Evolutionary conservation across 2,329 filamentous ascomycete species (phyloP), one percentile per base, ranked within the genome.

Genomic region (Phyllosticta citribraziliensis): DNA sequence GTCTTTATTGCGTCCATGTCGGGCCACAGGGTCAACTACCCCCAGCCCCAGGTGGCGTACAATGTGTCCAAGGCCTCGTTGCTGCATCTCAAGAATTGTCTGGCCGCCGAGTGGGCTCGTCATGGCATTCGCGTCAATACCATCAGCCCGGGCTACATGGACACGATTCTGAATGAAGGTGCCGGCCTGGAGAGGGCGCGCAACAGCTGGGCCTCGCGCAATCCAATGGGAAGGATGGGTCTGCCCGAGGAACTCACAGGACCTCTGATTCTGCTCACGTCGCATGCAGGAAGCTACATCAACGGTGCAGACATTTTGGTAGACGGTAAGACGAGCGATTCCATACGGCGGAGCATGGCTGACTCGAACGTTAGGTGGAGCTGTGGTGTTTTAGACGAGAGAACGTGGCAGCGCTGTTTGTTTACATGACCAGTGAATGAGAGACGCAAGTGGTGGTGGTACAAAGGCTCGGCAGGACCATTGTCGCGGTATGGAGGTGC

Each of bases 71-170:
- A 92, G 71, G 83, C 86, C 0, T 87, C 82, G 0, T 72, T 91
- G 1, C 66, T 88, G 30, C 81, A 83, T 57, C 70, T 91, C 65
- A 85, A 83, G 56, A 83, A 80, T 64, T 85, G 79, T 40, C 73
- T 91, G 17, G 88, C 88, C 0, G 87, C 85, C 0, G 88, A 92
- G 72, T 91, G 88, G 88, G 85, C 85, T 0, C 73, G 77, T 1
- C 80, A 86, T 69, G 88, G 88, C 0, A 88, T 92, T 63, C 74
- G 86, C 2, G 84, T 88, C 5, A 91, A 92, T 66, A 83, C 79
- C 19, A 79, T 92, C 53, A 84, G 80, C 50, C 88, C 88, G 0
- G 88, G 88, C 0, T 91, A 91, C 66, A 89, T 91, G 84, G 87
- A 89, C 67, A 90, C 87, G 0, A 82, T 89, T 12, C 73, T 91